Evolutionary conservation across 805 yeast genomes (phyloP).

Genomic region (Yarrowia sp.): DNA sequence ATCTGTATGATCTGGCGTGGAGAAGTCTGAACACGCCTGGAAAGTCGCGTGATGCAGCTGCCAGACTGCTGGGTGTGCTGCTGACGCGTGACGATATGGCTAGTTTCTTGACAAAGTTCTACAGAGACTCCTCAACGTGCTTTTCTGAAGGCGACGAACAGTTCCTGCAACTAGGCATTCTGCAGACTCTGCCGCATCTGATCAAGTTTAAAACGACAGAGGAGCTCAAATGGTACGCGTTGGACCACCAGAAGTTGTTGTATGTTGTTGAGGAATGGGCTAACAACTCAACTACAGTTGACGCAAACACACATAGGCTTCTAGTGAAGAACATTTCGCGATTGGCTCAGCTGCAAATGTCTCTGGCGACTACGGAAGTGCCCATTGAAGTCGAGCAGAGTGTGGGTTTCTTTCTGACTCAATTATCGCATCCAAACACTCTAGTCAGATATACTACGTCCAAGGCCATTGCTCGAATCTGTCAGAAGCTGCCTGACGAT

Average conservation of each 20-base stretch:
- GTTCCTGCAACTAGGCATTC: constrained; percentile 35
- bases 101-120: constrained; percentile 38
- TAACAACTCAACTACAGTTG: not conserved
- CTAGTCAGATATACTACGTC: constrained; percentile 63
- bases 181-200: constrained; percentile 39
- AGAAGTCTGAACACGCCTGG: constrained; percentile 48
- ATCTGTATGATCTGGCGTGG: constrained; percentile 42
- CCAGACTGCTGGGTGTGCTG: constrained; percentile 52
- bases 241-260: constrained; percentile 12
- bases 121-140: not conserved
- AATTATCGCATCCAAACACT: not conserved
- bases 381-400: constrained; percentile 13
- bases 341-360: not conserved
- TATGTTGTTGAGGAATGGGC: constrained; percentile 13
- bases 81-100: constrained; percentile 49
- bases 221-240: constrained; percentile 24
- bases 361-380: not conserved
- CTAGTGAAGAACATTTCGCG: constrained; percentile 11
- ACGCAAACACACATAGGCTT: constrained; percentile 3
- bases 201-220: constrained; percentile 3
- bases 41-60: constrained; percentile 56
- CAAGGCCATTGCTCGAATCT: constrained; percentile 57
- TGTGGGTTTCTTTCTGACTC: constrained; percentile 1
- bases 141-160: not conserved
- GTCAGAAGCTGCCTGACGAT: constrained; percentile 35